These are phyloP conservation scores for Lentinula boryana DNA, from an alignment of 768 basidiomycete species.

Conservation along the genomic window DNA sequence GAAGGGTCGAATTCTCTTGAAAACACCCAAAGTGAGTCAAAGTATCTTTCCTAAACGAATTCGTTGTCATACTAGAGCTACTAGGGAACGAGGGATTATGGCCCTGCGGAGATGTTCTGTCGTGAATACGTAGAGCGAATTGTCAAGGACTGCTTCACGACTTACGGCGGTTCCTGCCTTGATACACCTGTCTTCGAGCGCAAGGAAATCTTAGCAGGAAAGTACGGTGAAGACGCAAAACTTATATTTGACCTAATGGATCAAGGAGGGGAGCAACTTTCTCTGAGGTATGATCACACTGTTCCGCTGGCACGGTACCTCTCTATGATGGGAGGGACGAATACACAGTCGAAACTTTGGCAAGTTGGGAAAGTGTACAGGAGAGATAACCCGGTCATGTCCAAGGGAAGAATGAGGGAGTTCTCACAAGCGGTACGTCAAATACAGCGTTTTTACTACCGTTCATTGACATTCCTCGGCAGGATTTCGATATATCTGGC, in stretches of 20 bases:
- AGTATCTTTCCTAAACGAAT: background rate
- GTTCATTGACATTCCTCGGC: background rate
- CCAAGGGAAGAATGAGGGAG: constrained; percentile 97
- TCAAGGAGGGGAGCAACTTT: constrained; percentile 95
- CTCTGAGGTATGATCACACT: constrained; percentile 92
- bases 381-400: constrained; percentile 94
- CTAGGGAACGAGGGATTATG: constrained; percentile 93
- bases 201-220: constrained; percentile 91
- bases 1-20: constrained; percentile 69
- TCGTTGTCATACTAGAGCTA: constrained; percentile 12
- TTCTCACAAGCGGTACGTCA: constrained; percentile 88
- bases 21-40: constrained; percentile 85
- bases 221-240: constrained; percentile 97
- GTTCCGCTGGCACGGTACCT: constrained; percentile 94
- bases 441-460: background rate
- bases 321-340: constrained; percentile 89
- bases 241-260: constrained; percentile 97
- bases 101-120: constrained; percentile 87
- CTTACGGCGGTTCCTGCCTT: constrained; percentile 85
- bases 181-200: constrained; percentile 99
- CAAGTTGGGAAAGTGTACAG: constrained; percentile 99
- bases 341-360: constrained; percentile 78
- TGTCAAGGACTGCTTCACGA: constrained; percentile 82
- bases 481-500: constrained; percentile 97
- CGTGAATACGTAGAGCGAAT: constrained; percentile 85